Base-by-base conservation (phyloP, 495 filamentous ascomycete genomes). In the Talaromyces wortmannii region DNA sequence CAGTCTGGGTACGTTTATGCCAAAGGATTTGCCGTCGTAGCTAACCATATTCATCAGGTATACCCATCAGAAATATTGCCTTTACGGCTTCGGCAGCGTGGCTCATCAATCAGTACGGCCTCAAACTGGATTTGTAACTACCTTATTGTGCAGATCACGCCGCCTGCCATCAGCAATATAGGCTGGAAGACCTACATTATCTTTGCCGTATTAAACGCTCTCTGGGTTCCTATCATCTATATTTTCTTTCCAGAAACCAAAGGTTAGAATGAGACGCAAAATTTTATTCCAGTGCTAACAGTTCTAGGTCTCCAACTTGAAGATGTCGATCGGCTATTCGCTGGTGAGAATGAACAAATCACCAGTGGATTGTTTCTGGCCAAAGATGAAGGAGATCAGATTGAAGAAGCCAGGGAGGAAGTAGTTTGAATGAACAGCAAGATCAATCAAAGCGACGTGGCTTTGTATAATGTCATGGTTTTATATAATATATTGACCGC, bases 81-180 rank as follows among this genome's bases (percentile, higher is more conserved):
- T 5, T 50, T 68, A 10, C 57, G 60, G 12, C 59, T 70, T 31
- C 63, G 65, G 10, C 59, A 60, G 31, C 62, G 63, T 29, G 65
- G 67, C n/a, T 59, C 65, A 48, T 75, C 33, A 59, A 66, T 70
- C 11, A 60, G 63, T 33, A 67, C 67, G 0, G 66, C 63, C 17
- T 54, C 60, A 15, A 64, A 65, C 49, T 67, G 64, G 64, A 59
- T 68, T 11, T 67, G 55, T 23, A 61, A 65, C 31, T 78, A 73
- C 61, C 57, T 72, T 7, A 70, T 80, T 6, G 77, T 79, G 5
- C 62, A 79, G 54, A 76, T 78, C 23, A 79, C 77, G 8, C 77
- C 75, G 0, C 64, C 76, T 17, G 72, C 69, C 4, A 74, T 79
- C 47, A 58, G 49, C 0, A 73, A 65, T 32, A 76, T 83, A 49